Evolutionary conservation across 2,329 filamentous ascomycete species (phyloP), one percentile per base, ranked within the genome.

Genomic region (Colletotrichum sp.): DNA sequence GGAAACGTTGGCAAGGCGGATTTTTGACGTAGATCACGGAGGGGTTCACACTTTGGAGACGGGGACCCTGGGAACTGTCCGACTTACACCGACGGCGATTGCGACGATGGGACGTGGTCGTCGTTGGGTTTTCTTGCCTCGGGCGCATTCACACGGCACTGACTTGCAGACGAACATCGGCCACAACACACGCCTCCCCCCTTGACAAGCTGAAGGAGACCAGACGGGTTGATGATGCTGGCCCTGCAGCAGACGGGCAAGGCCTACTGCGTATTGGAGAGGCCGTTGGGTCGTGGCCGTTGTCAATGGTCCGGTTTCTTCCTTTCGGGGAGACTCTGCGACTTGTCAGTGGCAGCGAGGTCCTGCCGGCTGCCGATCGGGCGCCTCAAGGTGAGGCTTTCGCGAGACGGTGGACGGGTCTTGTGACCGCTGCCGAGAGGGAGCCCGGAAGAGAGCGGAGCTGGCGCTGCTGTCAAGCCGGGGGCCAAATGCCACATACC

Each of bases 291-390:
- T 39, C 39, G 69, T 67, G 52, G 55, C 39, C 56, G 36, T 56
- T 52, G 62, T 58, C 28, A 52, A 30, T 27, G 71, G 60, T 60
- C 60, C 60, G 67, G 16, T 52, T 18, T 34, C 25, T 52, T 48
- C 34, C 43, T 34, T 56, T 18, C 6, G 28, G 28, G 28, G 34
- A 58, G 12, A 36, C 10, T 55, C 15, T 30, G 56, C 43, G 56
- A 32, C 61, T 32, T 39, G 56, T 65, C 56, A 64, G 32, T 73
- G 69, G 73, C 34, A 58, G 39, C 22, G 27, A 39, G 16, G 34
- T n/a, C 64, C 73, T 73, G 70, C 70, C 73, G 73, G 64, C 28
- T 65, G 70, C 73, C 70, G 73, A 75, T 73, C 56, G 70, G 71
- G 30, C 43, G n/a, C 67, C 27, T 36, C 28, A 16, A 64, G 56